Evolutionary conservation across 1,139 yeast genomes (phyloP).

Genomic region (Torulaspora globosa): DNA sequence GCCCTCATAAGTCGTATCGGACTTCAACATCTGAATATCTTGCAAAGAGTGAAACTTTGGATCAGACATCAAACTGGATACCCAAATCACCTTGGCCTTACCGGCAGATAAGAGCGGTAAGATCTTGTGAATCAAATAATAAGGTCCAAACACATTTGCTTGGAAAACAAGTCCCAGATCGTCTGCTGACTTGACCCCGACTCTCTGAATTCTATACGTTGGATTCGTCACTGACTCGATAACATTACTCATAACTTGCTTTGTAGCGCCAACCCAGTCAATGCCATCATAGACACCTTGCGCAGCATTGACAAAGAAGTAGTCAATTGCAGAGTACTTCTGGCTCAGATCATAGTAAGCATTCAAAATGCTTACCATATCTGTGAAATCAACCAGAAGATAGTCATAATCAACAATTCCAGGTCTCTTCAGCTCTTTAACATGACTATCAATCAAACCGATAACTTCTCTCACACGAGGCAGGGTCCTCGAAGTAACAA

Average conservation of each 20-base stretch:
- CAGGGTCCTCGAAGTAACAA: constrained; percentile 84
- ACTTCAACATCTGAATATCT: constrained; percentile 66
- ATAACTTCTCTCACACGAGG: constrained; percentile 82
- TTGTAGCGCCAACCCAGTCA: constrained; percentile 73
- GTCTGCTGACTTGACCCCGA: constrained; percentile 67
- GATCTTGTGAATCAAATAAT: constrained; percentile 66
- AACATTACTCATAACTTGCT: constrained; percentile 61
- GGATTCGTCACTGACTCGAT: constrained; percentile 80
- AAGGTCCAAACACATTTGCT: constrained; percentile 94
- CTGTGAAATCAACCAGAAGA: constrained; percentile 77
- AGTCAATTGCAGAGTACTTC: constrained; percentile 65
- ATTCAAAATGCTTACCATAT: constrained; percentile 77
- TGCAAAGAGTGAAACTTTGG: constrained; percentile 65
- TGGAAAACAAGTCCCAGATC: constrained; percentile 87
- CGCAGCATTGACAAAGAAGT: constrained; percentile 81
- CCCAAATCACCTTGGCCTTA: constrained; percentile 71
- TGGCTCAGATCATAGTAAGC: constrained; percentile 68
- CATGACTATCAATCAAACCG: constrained; percentile 51
- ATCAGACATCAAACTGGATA: constrained; percentile 74
- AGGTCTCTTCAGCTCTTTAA: constrained; percentile 42
- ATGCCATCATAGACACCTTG: constrained; percentile 84
- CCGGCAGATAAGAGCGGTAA: constrained; percentile 51
- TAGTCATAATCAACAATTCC: constrained; percentile 80
- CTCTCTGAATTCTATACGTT: constrained; percentile 72
- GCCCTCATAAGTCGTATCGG: constrained; percentile 79